These are phyloP conservation scores for Colletotrichum eremochloae DNA, from an alignment of 2,329 filamentous ascomycete species.

Conservation along the genomic window DNA sequence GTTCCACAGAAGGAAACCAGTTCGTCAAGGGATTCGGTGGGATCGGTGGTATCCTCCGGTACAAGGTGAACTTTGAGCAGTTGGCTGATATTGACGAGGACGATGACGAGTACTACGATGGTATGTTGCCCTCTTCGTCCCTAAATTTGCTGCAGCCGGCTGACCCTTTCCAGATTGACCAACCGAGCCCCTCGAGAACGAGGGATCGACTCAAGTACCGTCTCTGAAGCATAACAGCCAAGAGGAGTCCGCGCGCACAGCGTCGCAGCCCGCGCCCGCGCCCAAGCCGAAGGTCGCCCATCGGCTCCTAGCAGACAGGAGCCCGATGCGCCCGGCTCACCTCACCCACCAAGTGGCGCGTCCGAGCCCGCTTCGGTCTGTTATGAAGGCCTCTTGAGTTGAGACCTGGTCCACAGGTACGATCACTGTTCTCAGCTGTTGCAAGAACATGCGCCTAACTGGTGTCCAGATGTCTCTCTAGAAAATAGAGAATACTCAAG, in stretches of 20 bases:
- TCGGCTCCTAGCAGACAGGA: slow-evolving; percentile 62
- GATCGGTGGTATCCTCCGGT: slow-evolving; percentile 95
- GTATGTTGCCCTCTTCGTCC: slow-evolving; percentile 49
- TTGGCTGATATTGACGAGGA: slow-evolving; percentile 91
- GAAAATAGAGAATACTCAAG: slow-evolving; percentile 36
- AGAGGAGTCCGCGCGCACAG: slow-evolving; percentile 45
- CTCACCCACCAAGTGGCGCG: slow-evolving; percentile 65
- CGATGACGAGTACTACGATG: slow-evolving; percentile 91
- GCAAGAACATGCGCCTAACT: not conserved
- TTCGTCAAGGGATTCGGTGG: slow-evolving; percentile 99
- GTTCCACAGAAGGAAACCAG: slow-evolving; percentile 98
- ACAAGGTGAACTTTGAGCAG: slow-evolving; percentile 99
- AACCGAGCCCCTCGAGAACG: slow-evolving; percentile 88
- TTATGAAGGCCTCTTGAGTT: slow-evolving; percentile 74
- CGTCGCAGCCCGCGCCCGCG: slow-evolving; percentile 55
- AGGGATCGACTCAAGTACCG: slow-evolving; percentile 81
- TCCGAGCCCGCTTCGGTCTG: slow-evolving; percentile 77
- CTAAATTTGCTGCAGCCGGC: not conserved
- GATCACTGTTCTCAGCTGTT: not conserved
- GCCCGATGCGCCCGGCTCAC: slow-evolving; percentile 59
- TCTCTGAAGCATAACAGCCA: slow-evolving; percentile 51
- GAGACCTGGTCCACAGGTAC: slow-evolving; percentile 43
- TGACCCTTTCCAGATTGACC: slow-evolving; percentile 77
- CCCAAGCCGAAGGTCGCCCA: slow-evolving; percentile 56
- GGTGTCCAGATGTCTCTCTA: slow-evolving; percentile 27